Evolutionary conservation across 371 early-diverging fungal species (phyloP), one percentile per base, ranked within the genome.

Genomic region (Catenaria anguillulae): DNA sequence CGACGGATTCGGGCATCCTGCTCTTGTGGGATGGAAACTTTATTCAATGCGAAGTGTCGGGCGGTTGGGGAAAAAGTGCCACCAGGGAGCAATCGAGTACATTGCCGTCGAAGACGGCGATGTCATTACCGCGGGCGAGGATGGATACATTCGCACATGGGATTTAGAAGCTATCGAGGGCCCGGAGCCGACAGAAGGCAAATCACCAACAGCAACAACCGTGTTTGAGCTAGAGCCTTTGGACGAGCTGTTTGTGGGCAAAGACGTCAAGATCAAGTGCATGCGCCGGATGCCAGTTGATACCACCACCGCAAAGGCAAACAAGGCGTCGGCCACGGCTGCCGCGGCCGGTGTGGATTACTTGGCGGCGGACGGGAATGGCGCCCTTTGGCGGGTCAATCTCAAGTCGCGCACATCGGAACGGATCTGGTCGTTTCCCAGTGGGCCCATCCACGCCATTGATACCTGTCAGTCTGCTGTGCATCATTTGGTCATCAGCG

Each of bases 1-100:
- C 70, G 56, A 73, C 77, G 0, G 80, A 80, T 48, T 72, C 74
- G 1, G 80, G 80, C 24, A 77, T 77, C 62, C 33, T 78, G 64
- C 67, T 80, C 31, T 65, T 78, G 0, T 78, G 80, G 80, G 80
- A 80, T 55, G 80, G 80, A 13, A 76, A 74, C 15, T 72, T 74
- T 68, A 77, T 80, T 67, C 78, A 80, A 54, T 80, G 78, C 67
- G 78, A 76, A 65, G 62, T 80, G 5, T 68, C 72, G 1, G 43
- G 55, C 23, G 66, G 45, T 74, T 71, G 1, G 67, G 66, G 24
- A 70, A 69, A 35, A 72, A 69, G 13, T 77, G 78, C 61, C 80
- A 78, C 60, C 56, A 60, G 26, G 80, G 80, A 2, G 42, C 54
- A 29, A 67, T 78, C 35, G 73, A 75, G 54, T 69, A 67, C 13